Evolutionary conservation across 2,329 filamentous ascomycete genomes (phyloP), one percentile per base, ranked within the genome.

Genomic region (Xylariaceae sp.): DNA sequence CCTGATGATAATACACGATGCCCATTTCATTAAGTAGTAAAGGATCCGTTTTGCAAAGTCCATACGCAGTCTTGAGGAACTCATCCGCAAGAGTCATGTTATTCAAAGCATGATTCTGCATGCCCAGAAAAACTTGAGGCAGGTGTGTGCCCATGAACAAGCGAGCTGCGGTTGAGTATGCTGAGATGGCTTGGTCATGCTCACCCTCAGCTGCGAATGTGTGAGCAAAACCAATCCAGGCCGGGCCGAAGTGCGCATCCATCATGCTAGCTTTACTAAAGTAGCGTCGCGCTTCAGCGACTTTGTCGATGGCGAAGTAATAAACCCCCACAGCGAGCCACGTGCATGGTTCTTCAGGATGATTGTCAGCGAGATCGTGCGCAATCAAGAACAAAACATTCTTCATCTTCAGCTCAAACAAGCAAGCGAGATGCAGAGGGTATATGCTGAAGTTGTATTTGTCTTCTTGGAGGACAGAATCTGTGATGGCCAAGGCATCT

Each of bases 181-280:
- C 94, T 9, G 92, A 95, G 57, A 99, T 97, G 44, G 94, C 94
- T 73, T 99, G 94, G 69, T 99, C 94, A 69, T 97, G 92, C 71
- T 99, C 94, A 47, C 94, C 94, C 69, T 99, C 94, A 11, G 91
- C 92, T 1, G 94, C 94, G 68, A 99, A 99, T 0, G 94, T 99
- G 69, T 99, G 95, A 1, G 94, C 94, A 66, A 99, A 99, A 1
- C 95, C 94, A 59, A 99, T 97, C 94, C 94, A 99, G 3, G 94
- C 94, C 1, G 94, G 90, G 0, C 93, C 93, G 63, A 96, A 99
- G 73, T 97, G 93, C 6, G 93, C 89, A 66, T 99, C 92, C 86
- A 99, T 93, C 77, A 97, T 88, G 59, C 90, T 96, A 5, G 95
- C 89, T 72, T 99, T 99, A 65, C 90, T 96, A 71, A 99, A 99